Conservation (phyloP, 2,329 filamentous ascomycete species). For the Apiospora phragmitis region DNA sequence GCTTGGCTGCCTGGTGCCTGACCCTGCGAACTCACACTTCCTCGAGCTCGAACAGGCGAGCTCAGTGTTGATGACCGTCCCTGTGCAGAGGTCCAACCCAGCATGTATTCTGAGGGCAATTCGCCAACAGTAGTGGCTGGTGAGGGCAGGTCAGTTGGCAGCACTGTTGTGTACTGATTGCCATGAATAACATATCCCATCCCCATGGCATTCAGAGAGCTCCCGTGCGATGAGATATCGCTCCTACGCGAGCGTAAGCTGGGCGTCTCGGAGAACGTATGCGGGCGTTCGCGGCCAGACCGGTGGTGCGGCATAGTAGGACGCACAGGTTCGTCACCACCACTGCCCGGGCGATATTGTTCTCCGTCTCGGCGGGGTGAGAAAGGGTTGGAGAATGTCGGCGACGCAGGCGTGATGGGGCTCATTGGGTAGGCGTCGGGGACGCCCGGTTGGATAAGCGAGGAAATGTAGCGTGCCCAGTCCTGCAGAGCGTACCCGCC, state of each 20-base stretch:
- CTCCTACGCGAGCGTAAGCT: conserved; percentile 64
- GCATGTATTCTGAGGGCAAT: conserved; percentile 56
- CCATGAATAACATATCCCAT: conserved; percentile 39
- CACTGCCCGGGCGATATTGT: conserved; percentile 48
- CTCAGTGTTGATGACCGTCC: conserved; percentile 59
- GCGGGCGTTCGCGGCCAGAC: conserved; percentile 49
- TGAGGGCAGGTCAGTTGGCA: conserved; percentile 58
- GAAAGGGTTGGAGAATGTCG: conserved; percentile 56
- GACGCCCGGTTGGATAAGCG: conserved; percentile 39
- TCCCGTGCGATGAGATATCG: conserved; percentile 57
- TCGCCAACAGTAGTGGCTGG: conserved; percentile 54
- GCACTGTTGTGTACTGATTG: conserved; percentile 52
- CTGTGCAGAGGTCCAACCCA: conserved; percentile 61
- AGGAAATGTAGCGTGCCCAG: conserved; percentile 57
- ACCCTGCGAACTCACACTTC: conserved; percentile 54
- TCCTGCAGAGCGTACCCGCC: conserved; percentile 54
- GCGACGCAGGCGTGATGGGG: conserved; percentile 54
- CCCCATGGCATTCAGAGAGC: conserved; percentile 44
- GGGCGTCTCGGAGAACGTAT: conserved; percentile 56
- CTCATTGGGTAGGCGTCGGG: conserved; percentile 45
- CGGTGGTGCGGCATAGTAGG: conserved; percentile 46
- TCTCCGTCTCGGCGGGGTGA: conserved; percentile 40
- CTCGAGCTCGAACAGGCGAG: conserved; percentile 56
- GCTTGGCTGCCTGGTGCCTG: conserved; percentile 37
- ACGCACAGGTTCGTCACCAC: conserved; percentile 35